Evolutionary conservation across 192 early-diverging fungal genomes (phyloP), one percentile per base, ranked within the genome.

Genomic region (Umbelopsis isabellina): DNA sequence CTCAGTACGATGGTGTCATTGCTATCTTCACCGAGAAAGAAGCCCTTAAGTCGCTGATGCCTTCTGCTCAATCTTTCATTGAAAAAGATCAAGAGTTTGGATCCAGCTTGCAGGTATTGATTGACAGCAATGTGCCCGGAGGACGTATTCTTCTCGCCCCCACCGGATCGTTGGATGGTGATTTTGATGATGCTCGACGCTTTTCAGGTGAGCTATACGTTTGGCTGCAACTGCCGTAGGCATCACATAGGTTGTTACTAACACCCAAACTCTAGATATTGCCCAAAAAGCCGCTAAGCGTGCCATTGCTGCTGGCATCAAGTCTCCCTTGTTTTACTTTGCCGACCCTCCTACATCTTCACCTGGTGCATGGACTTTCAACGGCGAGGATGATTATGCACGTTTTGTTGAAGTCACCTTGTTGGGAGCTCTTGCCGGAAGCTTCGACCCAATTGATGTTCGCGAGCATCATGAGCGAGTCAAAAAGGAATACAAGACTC

Each of bases 171-270:
- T 72, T 93, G 6, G 69, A 78, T 65, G 86, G 86, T 66, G 94
- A 95, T 75, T 86, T 89, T 25, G 94, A 95, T 74, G 94, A 95
- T 79, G 91, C 91, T 49, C 86, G 94, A 73, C 88, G 91, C 68
- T 89, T 89, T 65, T 69, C 68, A 58, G 80, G 82, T 82, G 73
- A 75, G 55, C 46, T 12, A 41, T 3, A 21, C 4, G 0, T 21
- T 66, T 7, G n/a, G 5, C 20, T 10, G 7, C 8, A 66, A 21
- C 5, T 44, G 18, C 37, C 11, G 45, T 27, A 41, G 37, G 1
- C 10, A 41, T 41, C 5, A 37, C 10, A 41, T 41, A 10, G 3
- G 35, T 6, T 10, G 1, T 30, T 41, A 41, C 10, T 41, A 10
- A 53, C 6, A 41, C 7, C 6, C 37, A 41, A 41, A 41, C 3